phyloP scores from a whole-genome alignment of 768 basidiomycete genomes.

The Amanita phalloides region DNA sequence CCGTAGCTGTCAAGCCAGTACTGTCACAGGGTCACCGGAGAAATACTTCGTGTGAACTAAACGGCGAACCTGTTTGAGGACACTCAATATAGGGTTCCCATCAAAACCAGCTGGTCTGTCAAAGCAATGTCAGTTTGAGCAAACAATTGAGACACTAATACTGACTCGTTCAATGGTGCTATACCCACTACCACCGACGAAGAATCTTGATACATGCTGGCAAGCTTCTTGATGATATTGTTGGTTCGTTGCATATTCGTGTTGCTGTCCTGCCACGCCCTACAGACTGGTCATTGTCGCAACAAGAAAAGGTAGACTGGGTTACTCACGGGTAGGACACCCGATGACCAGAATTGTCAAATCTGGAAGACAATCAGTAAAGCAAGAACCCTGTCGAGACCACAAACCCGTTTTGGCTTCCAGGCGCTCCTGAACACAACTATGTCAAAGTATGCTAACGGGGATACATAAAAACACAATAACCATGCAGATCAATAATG shows the following conservation, averaged over 20 bases:
- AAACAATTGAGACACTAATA: neutral
- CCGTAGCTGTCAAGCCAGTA: conserved; percentile 71
- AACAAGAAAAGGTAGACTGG: neutral
- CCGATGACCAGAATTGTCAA: conserved; percentile 72
- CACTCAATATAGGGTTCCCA: conserved; percentile 37
- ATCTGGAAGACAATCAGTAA: conserved; percentile 28
- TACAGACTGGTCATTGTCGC: conserved; percentile 9
- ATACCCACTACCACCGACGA: conserved; percentile 52
- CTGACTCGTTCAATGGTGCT: conserved; percentile 72
- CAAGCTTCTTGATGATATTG: conserved; percentile 51
- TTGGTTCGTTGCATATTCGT: conserved; percentile 61
- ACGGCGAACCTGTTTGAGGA: conserved; percentile 28
- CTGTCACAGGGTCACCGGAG: conserved; percentile 20
- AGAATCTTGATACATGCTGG: conserved; percentile 45
- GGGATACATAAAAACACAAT: conserved; percentile 4
- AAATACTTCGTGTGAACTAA: neutral
- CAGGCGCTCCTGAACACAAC: conserved; percentile 45
- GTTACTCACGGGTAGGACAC: conserved; percentile 38
- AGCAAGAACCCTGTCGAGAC: neutral
- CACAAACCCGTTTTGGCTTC: conserved; percentile 71
- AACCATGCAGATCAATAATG: conserved; percentile 67
- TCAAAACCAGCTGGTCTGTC: conserved; percentile 65
- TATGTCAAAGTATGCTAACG: conserved; percentile 6
- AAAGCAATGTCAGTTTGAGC: neutral
- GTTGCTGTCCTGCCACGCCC: conserved; percentile 56